A percentile compares a stretch with the other conserved stretches of the same genome.
Conservation (phyloP, 371 early-diverging fungal species). For the Mucor velutinosus region DNA sequence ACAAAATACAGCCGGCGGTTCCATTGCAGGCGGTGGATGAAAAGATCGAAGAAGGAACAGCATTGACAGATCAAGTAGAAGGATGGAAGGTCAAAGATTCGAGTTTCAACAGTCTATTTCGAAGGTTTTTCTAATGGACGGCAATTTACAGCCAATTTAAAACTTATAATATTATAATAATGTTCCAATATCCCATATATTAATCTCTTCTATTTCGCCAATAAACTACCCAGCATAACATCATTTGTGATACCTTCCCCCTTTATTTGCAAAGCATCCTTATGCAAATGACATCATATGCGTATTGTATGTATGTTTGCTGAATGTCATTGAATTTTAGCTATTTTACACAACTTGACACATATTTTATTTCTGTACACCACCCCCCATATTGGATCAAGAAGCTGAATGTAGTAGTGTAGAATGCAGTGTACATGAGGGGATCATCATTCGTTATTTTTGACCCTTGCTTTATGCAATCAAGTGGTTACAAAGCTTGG, state of each 20-base stretch:
- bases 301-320: neutral
- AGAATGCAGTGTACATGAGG: neutral
- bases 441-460: neutral
- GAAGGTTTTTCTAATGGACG: slow-evolving; percentile 35
- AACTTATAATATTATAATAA: neutral
- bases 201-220: neutral
- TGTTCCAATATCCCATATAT: neutral
- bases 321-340: neutral
- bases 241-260: neutral
- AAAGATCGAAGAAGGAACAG: slow-evolving; percentile 11
- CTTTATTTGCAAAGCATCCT: neutral
- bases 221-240: neutral
- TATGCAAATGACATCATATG: neutral
- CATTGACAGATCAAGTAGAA: slow-evolving; percentile 22
- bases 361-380: neutral
- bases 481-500: neutral
- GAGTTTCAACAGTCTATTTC: slow-evolving; percentile 37
- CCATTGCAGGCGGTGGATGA: slow-evolving; percentile 27
- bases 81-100: slow-evolving; percentile 24
- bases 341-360: neutral
- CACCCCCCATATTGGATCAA: neutral
- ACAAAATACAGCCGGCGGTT: slow-evolving; percentile 10
- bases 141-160: neutral
- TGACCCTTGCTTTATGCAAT: neutral
- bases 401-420: neutral